Evolutionary conservation across 179 eudicot species (phyloP), one percentile per base, ranked within the genome.

Genomic region (Drosera spatulata): DNA sequence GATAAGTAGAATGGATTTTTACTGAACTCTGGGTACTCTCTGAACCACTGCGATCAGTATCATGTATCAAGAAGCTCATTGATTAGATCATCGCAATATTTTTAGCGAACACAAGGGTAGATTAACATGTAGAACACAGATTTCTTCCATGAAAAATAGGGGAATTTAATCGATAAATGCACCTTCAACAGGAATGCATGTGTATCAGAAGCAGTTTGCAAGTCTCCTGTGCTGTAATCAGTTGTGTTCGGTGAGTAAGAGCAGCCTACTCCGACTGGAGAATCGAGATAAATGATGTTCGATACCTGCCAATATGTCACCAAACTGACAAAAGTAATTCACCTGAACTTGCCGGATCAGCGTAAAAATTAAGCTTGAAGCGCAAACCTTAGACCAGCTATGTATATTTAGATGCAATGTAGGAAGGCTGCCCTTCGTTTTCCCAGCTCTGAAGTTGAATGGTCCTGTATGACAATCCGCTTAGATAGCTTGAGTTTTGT

Each of bases 181-280:
- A 91, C 99, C 96, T 93, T 85, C 58, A 89, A 85, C 58, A 93
- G 93, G 65, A 93, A 88, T 49, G 59, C 50, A 56, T 88, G 96
- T 41, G 95, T 79, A 58, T 91, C 98, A 11, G 66, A 61, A 62
- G 98, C 89, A 51, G 98, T 93, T 75, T 82, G 81, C 8, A 69
- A 45, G 49, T 93, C 99, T 62, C 89, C 93, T 3, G 96, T 93
- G 22, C 57, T 59, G 39, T 93, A 93, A 53, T 66, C 81, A 2
- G 85, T 74, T 60, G 66, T 66, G 65, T 86, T 84, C 39, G 73
- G 69, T 0, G 96, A 86, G 66, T 84, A 93, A 56, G 99, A 93
- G 6, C 79, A 64, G 48, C 99, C 99, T 62, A 93, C 99, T 61
- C 99, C 99, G 50, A 82, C 75, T 0, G 99, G 99, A 43, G 99